A percentile compares a stretch with the other conserved stretches of the same genome.
Evolutionary conservation across 1,284 basidiomycete genomes (phyloP).

Genomic region (Lignosus rhinocerotis): DNA sequence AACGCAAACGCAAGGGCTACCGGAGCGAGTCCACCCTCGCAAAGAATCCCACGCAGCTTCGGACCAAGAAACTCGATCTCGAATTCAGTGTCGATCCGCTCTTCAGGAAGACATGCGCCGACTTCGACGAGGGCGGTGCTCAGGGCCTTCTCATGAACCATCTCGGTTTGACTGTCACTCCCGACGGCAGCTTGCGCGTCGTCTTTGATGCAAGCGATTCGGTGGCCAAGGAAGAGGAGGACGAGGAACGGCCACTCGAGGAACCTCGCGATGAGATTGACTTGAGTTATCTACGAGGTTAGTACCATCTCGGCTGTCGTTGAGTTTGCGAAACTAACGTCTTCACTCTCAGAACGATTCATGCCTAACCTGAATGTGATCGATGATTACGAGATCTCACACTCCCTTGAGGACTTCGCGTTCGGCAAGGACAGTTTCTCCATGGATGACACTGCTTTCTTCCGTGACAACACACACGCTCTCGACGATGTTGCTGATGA

Average conservation of each 20-base stretch:
- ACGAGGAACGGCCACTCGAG: constrained; percentile 50
- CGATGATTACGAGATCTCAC: constrained; percentile 74
- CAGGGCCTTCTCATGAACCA: constrained; percentile 95
- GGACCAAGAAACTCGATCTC: constrained; percentile 90
- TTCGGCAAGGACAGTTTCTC: constrained; percentile 67
- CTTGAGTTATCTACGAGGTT: constrained; percentile 68
- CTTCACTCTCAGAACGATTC: constrained; percentile 50
- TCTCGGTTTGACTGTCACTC: constrained; percentile 71
- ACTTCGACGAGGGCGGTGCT: constrained; percentile 98
- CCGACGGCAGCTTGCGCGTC: constrained; percentile 83
- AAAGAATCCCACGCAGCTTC: constrained; percentile 79
- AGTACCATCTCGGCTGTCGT: constrained; percentile 29
- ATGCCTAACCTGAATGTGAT: constrained; percentile 66
- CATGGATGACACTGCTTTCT: constrained; percentile 62
- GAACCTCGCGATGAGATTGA: constrained; percentile 72
- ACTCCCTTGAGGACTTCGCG: constrained; percentile 78
- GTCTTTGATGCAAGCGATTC: constrained; percentile 98
- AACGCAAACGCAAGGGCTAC: constrained; percentile 64
- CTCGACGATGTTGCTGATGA: constrained; percentile 44
- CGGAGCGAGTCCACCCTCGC: constrained; percentile 82
- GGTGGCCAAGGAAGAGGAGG: constrained; percentile 78
- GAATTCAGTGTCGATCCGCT: constrained; percentile 97
- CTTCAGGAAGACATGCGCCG: constrained; percentile 97
- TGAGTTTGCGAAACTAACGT: constrained; percentile 11
- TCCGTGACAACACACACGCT: constrained; percentile 48